Evolutionary conservation across 495 filamentous ascomycete genomes (phyloP), one percentile per base, ranked within the genome.

Genomic region (Margaritispora aquatica): DNA sequence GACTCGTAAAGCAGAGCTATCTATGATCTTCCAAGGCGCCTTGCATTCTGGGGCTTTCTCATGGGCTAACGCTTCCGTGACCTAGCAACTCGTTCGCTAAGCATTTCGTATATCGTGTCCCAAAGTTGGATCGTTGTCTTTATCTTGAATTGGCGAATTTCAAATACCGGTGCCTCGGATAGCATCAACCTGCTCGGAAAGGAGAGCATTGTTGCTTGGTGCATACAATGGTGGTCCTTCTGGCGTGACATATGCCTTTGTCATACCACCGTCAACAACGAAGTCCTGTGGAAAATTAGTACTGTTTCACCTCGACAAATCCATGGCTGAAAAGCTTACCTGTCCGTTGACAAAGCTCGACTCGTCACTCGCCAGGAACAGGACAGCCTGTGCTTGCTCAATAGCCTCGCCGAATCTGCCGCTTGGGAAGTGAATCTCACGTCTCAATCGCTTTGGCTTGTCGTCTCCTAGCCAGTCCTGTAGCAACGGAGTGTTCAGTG

Each of bases 391-490:
- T 2, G 94, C 94, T 75, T 95, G 92, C 74, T 98, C 94, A 61
- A 98, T 82, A 7, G 95, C 87, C 75, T 98, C 94, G 21, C 94
- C 94, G 66, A 98, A 98, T 15, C 94, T 81, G n/a, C 94, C 94
- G 1, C 81, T 83, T 1, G 94, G 94, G 78, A 98, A 97, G 66
- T 98, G 94, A 41, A 98, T 82, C 77, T 97, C 92, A 54, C 94
- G 87, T 31, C 94, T 78, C 66, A 80, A 71, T 22, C 94, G 85
- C 81, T 97, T 97, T 31, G 80, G 82, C 58, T 83, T 67, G 73
- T 97, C 94, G 63, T 93, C 88, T 29, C 95, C 95, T 0, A 98
- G 83, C 88, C 90, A 97, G 74, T 96, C 88, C 75, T 97, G 92
- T 48, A 98, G 78, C n/a, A 98, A 66, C 23, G 82, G 82, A 1